Base-by-base conservation (phyloP, 345 rosid species). In the Balakata baccata region DNA sequence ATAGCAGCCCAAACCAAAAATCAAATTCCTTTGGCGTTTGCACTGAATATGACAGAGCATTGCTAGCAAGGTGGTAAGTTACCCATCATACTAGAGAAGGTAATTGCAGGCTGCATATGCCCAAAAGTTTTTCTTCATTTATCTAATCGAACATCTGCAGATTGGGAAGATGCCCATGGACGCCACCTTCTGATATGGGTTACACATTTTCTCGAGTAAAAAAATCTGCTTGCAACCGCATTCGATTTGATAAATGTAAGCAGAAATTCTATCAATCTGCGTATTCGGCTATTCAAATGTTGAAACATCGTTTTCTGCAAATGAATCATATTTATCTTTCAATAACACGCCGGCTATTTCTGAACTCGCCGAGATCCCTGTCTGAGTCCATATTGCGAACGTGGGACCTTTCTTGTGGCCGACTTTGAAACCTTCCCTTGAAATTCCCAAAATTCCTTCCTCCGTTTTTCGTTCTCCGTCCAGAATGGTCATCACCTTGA, bases 291-390 rank as follows among this genome's bases (percentile, higher is more conserved):
- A 37, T 41, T 5, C 3, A 13, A 20, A 6, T 3, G 16, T 17
- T 29, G 2, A 29, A 29, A 57, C 6, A 17, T 22, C 29, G 11
- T 57, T 10, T 4, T 17, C 3, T 38, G 23, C 1, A 14, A 25
- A 54, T 54, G 23, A 23, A 10, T 18, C 59, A 68, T 3, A 12
- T 17, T 72, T 71, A 89, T 78, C 93, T 83, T 74, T 84, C 88
- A 58, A 85, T 89, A 52, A 89, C 86, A 7, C 89, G 83, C 47
- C 90, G 81, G 38, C 83, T 82, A 69, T 88, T 89, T 59, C 71
- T 83, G 69, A 85, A 83, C 64, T 84, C 90, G 34, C 83, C 75
- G 29, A 70, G 46, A 71, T 58, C 74, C 5, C 11, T 20, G 12
- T 78, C 82, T 49, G 14, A 72, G 41, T 67, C 78, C 59, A 17